Percentiles rank a stretch among this genome's conserved stretches.
Conservation (phyloP, 225 moss, liverwort and hornwort genomes). For the Rhytidiadelphus loreus region DNA sequence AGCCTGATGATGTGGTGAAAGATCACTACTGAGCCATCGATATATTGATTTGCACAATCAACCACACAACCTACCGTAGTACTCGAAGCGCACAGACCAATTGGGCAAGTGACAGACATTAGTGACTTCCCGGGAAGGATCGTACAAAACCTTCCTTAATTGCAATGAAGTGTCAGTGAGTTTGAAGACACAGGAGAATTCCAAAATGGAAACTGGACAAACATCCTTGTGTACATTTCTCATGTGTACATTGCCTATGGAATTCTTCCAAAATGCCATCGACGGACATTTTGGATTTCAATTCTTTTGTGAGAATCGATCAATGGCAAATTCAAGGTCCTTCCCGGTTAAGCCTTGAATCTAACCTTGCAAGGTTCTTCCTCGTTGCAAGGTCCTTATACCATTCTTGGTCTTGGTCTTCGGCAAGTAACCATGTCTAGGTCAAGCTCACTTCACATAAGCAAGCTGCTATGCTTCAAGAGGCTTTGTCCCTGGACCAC, state of each 20-base stretch:
- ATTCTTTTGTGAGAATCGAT: neutral
- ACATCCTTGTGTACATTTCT: accelerated
- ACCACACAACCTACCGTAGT: neutral
- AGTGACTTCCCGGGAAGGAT: neutral
- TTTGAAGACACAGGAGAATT: neutral
- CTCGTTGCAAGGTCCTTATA: too few species aligned
- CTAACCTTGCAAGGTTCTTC: too few species aligned
- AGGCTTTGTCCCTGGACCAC: too few species aligned
- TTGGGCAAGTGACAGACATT: neutral
- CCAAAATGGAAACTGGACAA: neutral
- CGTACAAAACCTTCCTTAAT: neutral
- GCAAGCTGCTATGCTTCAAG: too few species aligned
- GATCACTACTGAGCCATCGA: neutral
- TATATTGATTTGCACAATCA: neutral
- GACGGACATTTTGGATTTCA: neutral
- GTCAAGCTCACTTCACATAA: too few species aligned
- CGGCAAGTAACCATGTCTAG: too few species aligned
- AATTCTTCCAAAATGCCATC: too few species aligned
- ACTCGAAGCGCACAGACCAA: neutral
- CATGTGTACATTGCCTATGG: too few species aligned
- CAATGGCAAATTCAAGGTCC: neutral
- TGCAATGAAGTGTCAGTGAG: neutral
- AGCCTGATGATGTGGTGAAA: neutral
- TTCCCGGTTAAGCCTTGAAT: too few species aligned
- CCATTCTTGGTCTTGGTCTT: too few species aligned